Percentiles rank a stretch among this genome's conserved stretches.
These are phyloP conservation scores for Macadamia tetraphylla DNA, from an alignment of 164 flowering plant genomes.

Conservation along the genomic window DNA sequence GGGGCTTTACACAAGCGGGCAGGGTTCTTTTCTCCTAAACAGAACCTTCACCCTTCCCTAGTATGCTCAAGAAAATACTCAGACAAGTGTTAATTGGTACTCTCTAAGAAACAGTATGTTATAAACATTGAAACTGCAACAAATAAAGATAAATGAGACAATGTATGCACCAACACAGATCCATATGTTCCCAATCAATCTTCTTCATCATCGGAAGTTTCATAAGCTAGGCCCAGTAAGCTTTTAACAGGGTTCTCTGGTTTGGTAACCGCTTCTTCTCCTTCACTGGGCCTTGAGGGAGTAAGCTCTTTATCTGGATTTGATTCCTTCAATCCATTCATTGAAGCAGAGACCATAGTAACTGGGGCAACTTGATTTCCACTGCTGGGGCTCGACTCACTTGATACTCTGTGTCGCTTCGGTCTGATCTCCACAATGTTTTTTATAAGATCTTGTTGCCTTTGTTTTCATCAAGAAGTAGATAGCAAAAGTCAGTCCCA, in stretches of 20 bases:
- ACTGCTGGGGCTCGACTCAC: not conserved
- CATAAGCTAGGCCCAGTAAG: conserved; percentile 69
- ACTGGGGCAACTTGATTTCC: not conserved
- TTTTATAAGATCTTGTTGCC: conserved; percentile 92
- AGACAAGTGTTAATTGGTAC: no score
- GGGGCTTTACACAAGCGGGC: no score
- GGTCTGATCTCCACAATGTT: conserved; percentile 83
- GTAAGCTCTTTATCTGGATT: conserved; percentile 10
- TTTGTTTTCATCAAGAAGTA: conserved; percentile 20
- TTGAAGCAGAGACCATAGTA: conserved; percentile 14
- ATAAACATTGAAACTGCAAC: no score
- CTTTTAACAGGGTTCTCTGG: conserved; percentile 46
- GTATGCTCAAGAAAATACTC: no score
- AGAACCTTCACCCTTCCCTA: no score
- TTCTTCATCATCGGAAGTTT: conserved; percentile 74
- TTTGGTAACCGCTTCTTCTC: conserved; percentile 11
- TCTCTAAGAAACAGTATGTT: no score
- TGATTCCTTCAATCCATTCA: conserved; percentile 11
- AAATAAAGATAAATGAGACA: no score
- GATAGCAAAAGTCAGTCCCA: not conserved
- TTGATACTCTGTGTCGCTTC: conserved; percentile 53
- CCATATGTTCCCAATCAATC: conserved; percentile 22
- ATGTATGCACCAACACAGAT: conserved; percentile 8
- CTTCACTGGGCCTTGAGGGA: conserved; percentile 2
- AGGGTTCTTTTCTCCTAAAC: no score